phyloP scores from a whole-genome alignment of 345 rosid genomes.

The Aethionema arabicum region DNA sequence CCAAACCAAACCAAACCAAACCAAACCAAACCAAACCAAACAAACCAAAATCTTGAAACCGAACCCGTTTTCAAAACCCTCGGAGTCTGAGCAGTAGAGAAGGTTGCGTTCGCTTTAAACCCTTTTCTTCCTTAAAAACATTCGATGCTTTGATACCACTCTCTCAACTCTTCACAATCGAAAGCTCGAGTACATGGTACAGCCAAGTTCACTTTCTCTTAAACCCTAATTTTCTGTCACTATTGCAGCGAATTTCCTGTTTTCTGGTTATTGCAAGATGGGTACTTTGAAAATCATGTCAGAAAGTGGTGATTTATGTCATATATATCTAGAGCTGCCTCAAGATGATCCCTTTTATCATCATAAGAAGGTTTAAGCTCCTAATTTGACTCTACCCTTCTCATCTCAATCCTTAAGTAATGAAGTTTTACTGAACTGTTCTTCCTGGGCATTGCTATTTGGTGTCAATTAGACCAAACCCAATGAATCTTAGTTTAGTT shows the following conservation, averaged over 20 bases:
- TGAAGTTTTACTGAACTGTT: too few relatives aligned
- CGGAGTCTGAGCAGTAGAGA: not conserved
- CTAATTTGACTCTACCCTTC: too few relatives aligned
- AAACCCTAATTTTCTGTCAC: not conserved
- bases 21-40: not conserved
- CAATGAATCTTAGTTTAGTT: not conserved
- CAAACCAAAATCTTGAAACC: not conserved
- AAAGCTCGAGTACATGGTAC: not conserved
- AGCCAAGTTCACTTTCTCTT: constrained; percentile 2
- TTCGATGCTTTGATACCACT: not conserved
- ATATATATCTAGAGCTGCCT: constrained; percentile 51
- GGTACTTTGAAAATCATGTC: constrained; percentile 29
- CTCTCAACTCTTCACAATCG: constrained; percentile 6
- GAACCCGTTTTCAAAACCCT: too few relatives aligned
- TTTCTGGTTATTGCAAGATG: constrained; percentile 44
- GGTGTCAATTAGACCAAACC: not conserved
- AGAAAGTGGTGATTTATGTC: constrained; percentile 36
- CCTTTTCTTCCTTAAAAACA: constrained; percentile 9
- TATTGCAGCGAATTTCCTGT: not conserved
- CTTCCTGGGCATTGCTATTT: too few relatives aligned
- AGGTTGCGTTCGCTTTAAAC: not conserved
- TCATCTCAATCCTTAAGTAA: too few relatives aligned
- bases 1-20: too few relatives aligned
- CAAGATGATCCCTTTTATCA: constrained; percentile 54
- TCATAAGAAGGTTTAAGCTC: constrained; percentile 60